Base-by-base conservation (phyloP, 2,329 filamentous ascomycete genomes). In the Xylariomycetidae sp. region DNA sequence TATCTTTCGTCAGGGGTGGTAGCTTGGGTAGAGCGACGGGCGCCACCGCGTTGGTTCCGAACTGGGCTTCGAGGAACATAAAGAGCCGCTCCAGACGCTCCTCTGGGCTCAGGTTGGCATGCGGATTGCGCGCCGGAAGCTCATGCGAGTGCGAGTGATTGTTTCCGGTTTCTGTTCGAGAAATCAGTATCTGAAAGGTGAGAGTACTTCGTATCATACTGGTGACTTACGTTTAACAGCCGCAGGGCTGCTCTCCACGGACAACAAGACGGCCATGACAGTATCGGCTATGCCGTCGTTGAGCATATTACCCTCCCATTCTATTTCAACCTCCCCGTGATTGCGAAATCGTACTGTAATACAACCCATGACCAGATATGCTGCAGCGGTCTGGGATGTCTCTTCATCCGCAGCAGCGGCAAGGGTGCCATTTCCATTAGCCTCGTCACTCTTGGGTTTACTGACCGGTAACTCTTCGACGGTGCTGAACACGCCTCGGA, bases 271-370 rank as follows among this genome's bases (percentile, higher is more conserved):
- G 1, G 88, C 88, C 72, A 97, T 87, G 34, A 97, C 85, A 12
- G 92, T 88, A 61, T 98, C 92, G n/a, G 92, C 92, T 52, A 98
- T 94, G 40, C 88, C 87, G 54, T 98, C 92, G 58, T 97, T 98
- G 53, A 96, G 82, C 67, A 95, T 85, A 57, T 97, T 98, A 37
- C 89, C 92, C 58, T 97, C 90, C 92, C 92, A 98, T 62, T 95
- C 88, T 3, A 97, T 70, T 57, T 94, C 88, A 5, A 96, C 77
- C 54, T 92, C 82, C 36, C 89, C 85, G 46, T 79, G 82, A 41
- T 70, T 75, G 43, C 75, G 75, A 61, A 92, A 88, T 14, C 82
- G 77, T n/a, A 97, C 80, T 6, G 78, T 78, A 17, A 96, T 80
- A 59, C 85, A 92, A 44, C 88, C 90, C 90, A 98, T 97, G 51